Evolutionary conservation across 2,329 filamentous ascomycete genomes (phyloP), one percentile per base, ranked within the genome.

Genomic region (Fusarium brachygibbosum): DNA sequence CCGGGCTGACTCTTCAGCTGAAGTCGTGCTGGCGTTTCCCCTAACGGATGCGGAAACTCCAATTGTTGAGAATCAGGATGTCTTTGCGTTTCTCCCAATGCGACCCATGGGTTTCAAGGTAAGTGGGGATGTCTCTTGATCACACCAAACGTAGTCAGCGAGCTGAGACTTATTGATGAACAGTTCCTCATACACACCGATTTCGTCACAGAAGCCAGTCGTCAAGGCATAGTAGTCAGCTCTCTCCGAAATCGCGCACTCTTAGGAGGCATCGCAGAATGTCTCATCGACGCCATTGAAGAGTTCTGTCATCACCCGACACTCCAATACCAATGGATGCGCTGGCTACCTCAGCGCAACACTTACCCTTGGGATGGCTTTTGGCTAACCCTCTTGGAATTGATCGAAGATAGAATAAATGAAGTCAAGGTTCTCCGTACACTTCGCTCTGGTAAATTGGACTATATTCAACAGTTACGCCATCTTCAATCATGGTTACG

Each of bases 171-270:
- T 5, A n/a, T 6, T 14, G 4, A 5, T 17, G 3, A 9, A 16
- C 11, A 82, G 75, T 86, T 86, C 42, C 69, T 86, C 2, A 82
- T 87, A 13, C 84, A 86, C 11, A 77, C 82, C 9, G 84, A 86
- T 63, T 86, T 86, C 56, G 82, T 83, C 38, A 85, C 81, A 0
- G 70, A 80, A 17, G 83, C 82, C 5, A 83, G 75, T 63, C 76
- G 84, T 1, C 75, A 86, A 63, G 81, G 82, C 46, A 76, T 85
- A 6, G 71, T 79, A 1, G 63, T 64, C 0, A 74, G 73, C 4
- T 84, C 82, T 0, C 48, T 32, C 2, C 68, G 83, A 17, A 87
- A 86, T 55, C 19, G 51, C 4, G 63, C 32, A 0, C 76, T 86
- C 0, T 60, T 79, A 1, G 51, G 72, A 6, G 74, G 73, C 5